Conservation (phyloP, 1,284 basidiomycete species). For the Naganishia sp. region DNA sequence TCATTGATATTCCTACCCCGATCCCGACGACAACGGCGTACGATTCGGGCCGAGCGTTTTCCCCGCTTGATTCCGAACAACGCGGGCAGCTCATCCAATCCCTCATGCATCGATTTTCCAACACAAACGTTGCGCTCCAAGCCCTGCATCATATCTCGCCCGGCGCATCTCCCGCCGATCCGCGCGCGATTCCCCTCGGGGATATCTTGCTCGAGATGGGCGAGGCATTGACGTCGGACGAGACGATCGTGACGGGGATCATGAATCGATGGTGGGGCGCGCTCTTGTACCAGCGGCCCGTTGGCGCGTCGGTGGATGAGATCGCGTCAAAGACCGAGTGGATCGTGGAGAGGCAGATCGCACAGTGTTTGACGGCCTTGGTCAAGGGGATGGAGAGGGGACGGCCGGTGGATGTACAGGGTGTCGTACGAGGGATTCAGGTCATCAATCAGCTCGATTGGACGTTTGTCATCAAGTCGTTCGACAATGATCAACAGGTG, state of each 20-base stretch:
- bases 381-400: constrained; percentile 49
- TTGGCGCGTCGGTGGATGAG: constrained; percentile 40
- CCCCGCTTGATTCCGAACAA: constrained; percentile 48
- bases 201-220: constrained; percentile 54
- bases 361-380: constrained; percentile 43
- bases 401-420: constrained; percentile 51
- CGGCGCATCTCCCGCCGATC: constrained; percentile 43
- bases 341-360: constrained; percentile 41
- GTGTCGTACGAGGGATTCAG: constrained; percentile 63
- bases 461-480: constrained; percentile 62
- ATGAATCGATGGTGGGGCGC: constrained; percentile 51
- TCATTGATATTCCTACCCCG: constrained; percentile 16
- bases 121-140: constrained; percentile 51
- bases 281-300: constrained; percentile 38
- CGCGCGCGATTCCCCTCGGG: constrained; percentile 45
- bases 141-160: constrained; percentile 49
- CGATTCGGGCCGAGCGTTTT: constrained; percentile 21
- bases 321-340: constrained; percentile 37
- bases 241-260: constrained; percentile 49
- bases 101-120: constrained; percentile 51
- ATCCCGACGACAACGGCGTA: constrained; percentile 18
- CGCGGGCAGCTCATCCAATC: constrained; percentile 46
- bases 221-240: constrained; percentile 51
- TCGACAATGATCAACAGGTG: constrained; percentile 48
- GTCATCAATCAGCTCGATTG: constrained; percentile 65